These are phyloP conservation scores for Nicotiana attenuata DNA, from an alignment of 257 asterid genomes.

Conservation along the genomic window DNA sequence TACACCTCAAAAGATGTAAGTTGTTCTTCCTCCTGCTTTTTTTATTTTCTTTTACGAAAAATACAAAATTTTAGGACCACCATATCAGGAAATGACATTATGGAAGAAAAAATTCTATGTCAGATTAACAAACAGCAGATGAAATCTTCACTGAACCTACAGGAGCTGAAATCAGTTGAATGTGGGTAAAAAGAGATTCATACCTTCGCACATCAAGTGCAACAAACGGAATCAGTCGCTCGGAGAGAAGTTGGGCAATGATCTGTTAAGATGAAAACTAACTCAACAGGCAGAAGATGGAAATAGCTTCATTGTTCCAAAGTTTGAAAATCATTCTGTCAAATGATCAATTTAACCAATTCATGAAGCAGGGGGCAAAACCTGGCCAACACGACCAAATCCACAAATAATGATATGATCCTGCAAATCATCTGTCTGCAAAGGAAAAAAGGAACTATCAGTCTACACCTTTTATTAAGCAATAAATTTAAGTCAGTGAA, in stretches of 20 bases:
- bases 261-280: slow-evolving; percentile 49
- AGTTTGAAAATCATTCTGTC: not conserved
- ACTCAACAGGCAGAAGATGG: slow-evolving; percentile 3
- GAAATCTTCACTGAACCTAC: not conserved
- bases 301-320: slow-evolving; percentile 2
- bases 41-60: too few relatives aligned
- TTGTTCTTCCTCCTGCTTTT: too few relatives aligned
- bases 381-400: slow-evolving; percentile 99
- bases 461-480: not conserved
- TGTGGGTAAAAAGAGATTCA: slow-evolving; percentile 1
- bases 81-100: too few relatives aligned
- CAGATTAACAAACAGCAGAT: not conserved
- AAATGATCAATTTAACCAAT: not conserved
- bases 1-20: too few relatives aligned
- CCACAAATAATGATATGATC: slow-evolving; percentile 97
- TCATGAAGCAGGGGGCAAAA: slow-evolving; percentile 18
- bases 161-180: slow-evolving; percentile 7
- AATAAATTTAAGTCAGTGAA: not conserved
- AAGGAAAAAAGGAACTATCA: not conserved
- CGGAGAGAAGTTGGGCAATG: slow-evolving; percentile 99
- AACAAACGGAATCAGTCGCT: slow-evolving; percentile 95
- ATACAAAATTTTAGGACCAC: not conserved
- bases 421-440: slow-evolving; percentile 98
- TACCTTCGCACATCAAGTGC: slow-evolving; percentile 99
- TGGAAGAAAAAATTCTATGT: too few relatives aligned